Evolutionary conservation across 768 basidiomycete genomes (phyloP).

Genomic region (Fistulinella prunicolor): DNA sequence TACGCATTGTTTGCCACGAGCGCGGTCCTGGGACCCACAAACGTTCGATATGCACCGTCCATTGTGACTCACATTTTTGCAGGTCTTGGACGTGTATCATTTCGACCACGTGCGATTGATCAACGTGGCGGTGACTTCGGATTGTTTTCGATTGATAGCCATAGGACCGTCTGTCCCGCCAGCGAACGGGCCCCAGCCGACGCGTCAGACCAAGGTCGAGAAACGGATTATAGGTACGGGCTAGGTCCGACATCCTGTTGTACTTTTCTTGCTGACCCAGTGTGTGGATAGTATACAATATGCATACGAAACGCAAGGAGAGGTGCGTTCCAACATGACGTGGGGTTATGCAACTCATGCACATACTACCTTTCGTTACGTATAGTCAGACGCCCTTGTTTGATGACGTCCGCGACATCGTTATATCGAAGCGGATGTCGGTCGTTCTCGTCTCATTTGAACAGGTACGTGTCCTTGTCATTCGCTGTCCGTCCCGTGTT

Average conservation of each 20-base stretch:
- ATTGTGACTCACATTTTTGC: no score
- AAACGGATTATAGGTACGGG: slow-evolving; percentile 50
- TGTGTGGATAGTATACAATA: slow-evolving; percentile 42
- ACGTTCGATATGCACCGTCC: no score
- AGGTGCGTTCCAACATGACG: slow-evolving; percentile 33
- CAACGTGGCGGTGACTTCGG: slow-evolving; percentile 49
- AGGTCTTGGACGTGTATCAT: slow-evolving; percentile 41
- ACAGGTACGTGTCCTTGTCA: slow-evolving; percentile 13
- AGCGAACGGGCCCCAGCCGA: slow-evolving; percentile 42
- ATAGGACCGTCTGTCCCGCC: slow-evolving; percentile 45
- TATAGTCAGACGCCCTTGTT: slow-evolving; percentile 51
- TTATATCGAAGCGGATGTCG: slow-evolving; percentile 41
- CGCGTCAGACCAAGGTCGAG: slow-evolving; percentile 44
- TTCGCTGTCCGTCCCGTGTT: not conserved
- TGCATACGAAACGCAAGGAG: slow-evolving; percentile 43
- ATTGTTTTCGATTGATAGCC: slow-evolving; percentile 43
- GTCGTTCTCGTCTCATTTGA: slow-evolving; percentile 40
- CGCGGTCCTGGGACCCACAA: not conserved
- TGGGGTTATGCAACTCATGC: no score
- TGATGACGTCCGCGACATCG: slow-evolving; percentile 52
- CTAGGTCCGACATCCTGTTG: not conserved
- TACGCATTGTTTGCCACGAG: slow-evolving; percentile 5
- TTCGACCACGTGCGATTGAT: slow-evolving; percentile 45
- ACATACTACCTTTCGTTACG: no score
- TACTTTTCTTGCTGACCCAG: slow-evolving; percentile 3